Evolutionary conservation across 139 green algal species (phyloP).

Genomic region (Chlamydomonas urium): DNA sequence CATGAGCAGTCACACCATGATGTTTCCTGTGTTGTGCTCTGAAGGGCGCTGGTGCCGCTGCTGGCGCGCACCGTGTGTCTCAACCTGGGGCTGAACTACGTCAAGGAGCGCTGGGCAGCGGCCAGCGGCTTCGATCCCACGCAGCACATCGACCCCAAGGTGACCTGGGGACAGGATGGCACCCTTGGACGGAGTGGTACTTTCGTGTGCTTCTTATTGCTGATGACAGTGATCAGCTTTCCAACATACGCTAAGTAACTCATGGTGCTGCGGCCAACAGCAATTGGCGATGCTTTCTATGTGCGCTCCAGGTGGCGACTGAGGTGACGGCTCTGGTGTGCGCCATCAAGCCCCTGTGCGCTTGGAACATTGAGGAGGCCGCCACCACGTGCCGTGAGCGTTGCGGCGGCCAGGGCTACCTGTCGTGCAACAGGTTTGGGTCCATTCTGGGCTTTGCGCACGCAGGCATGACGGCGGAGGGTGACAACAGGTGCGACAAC

Average conservation of each 20-base stretch:
- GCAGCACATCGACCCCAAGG: slow-evolving; percentile 42
- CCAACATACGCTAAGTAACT: too few species aligned
- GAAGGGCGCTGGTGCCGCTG: slow-evolving; percentile 75
- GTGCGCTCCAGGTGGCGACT: not conserved
- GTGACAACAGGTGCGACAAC: slow-evolving; percentile 76
- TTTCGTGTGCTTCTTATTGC: not conserved
- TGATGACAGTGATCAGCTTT: too few species aligned
- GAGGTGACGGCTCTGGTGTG: slow-evolving; percentile 72
- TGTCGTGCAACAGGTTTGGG: slow-evolving; percentile 85
- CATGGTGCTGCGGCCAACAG: too few species aligned
- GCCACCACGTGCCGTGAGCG: slow-evolving; percentile 35
- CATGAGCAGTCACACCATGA: too few species aligned
- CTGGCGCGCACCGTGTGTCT: slow-evolving; percentile 77
- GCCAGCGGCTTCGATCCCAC: slow-evolving; percentile 69
- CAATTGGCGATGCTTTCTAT: too few species aligned
- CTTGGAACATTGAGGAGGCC: slow-evolving; percentile 71
- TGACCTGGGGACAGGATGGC: too few species aligned
- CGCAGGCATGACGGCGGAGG: slow-evolving; percentile 90
- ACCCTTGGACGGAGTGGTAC: not conserved
- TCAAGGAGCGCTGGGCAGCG: slow-evolving; percentile 72
- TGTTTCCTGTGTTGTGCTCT: too few species aligned
- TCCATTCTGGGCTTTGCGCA: slow-evolving; percentile 84
- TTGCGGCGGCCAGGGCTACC: slow-evolving; percentile 76
- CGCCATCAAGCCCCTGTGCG: slow-evolving; percentile 90
- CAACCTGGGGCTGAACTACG: slow-evolving; percentile 79